phyloP scores from a whole-genome alignment of 2,329 filamentous ascomycete species.

The Fusarium lyarnte region DNA sequence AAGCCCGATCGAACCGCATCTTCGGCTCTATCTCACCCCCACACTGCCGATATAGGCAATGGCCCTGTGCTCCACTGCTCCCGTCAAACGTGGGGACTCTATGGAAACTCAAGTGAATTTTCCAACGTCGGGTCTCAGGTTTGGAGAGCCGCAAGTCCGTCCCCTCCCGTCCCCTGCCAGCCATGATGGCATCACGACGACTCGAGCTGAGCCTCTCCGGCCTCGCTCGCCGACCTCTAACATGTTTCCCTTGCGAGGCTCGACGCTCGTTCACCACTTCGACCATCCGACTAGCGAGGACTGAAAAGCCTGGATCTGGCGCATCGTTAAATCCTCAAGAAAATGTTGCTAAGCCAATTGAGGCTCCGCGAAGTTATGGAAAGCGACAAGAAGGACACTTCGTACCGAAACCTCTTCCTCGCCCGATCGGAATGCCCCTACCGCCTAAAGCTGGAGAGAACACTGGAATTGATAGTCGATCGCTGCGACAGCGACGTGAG shows the following conservation, averaged over 20 bases:
- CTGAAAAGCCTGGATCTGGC: slow-evolving; percentile 50
- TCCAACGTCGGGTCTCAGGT: slow-evolving; percentile 18
- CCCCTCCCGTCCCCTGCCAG: slow-evolving; percentile 11
- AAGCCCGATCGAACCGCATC: slow-evolving; percentile 35
- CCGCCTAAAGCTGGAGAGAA: slow-evolving; percentile 85
- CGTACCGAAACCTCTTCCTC: slow-evolving; percentile 67
- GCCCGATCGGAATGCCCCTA: slow-evolving; percentile 83
- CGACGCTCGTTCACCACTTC: slow-evolving; percentile 59
- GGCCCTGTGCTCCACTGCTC: slow-evolving; percentile 31
- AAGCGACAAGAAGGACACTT: slow-evolving; percentile 62
- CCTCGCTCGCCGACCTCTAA: slow-evolving; percentile 47
- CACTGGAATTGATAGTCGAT: slow-evolving; percentile 76
- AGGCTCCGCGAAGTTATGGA: slow-evolving; percentile 69
- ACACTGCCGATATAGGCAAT: slow-evolving; percentile 28
- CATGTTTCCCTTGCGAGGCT: slow-evolving; percentile 63
- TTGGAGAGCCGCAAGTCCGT: slow-evolving; percentile 19
- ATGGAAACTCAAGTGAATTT: slow-evolving; percentile 26
- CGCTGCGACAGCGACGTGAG: slow-evolving; percentile 73
- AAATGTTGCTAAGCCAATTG: slow-evolving; percentile 58
- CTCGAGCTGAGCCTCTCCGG: slow-evolving; percentile 45
- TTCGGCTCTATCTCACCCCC: slow-evolving; percentile 33
- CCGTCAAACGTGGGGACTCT: slow-evolving; percentile 19
- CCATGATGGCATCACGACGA: slow-evolving; percentile 47
- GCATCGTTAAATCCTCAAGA: slow-evolving; percentile 51
- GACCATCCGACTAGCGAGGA: slow-evolving; percentile 45